Evolutionary conservation across 2,329 filamentous ascomycete genomes (phyloP).

Genomic region (Elsinoe perseae): DNA sequence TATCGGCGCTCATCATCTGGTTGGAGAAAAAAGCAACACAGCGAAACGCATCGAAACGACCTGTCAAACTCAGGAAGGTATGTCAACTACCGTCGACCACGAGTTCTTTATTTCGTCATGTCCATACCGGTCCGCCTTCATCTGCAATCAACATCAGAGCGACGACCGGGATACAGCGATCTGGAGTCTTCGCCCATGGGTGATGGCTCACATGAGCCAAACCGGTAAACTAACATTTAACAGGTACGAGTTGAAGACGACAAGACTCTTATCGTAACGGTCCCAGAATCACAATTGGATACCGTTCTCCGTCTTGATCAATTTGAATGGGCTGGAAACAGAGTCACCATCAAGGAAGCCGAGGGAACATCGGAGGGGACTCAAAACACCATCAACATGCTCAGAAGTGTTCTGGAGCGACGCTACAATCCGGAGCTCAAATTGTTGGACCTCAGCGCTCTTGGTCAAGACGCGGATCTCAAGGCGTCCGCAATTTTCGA

Average conservation of each 20-base stretch:
- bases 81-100: constrained; percentile 20
- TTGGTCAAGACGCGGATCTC: constrained; percentile 65
- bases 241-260: constrained; percentile 32
- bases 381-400: constrained; percentile 50
- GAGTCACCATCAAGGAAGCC: constrained; percentile 31
- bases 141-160: constrained; percentile 26
- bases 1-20: constrained; percentile 33
- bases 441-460: constrained; percentile 71
- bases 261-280: constrained; percentile 32
- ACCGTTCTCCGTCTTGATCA: constrained; percentile 34
- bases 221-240: constrained; percentile 22
- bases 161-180: constrained; percentile 25
- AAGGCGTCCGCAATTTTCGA: constrained; percentile 68
- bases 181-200: constrained; percentile 15
- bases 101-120: constrained; percentile 14
- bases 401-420: constrained; percentile 62
- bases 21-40: constrained; percentile 34
- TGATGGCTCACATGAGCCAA: constrained; percentile 15
- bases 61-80: constrained; percentile 34
- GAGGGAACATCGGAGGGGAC: constrained; percentile 18
- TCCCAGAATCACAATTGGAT: constrained; percentile 30
- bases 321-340: constrained; percentile 34
- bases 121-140: constrained; percentile 26
- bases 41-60: constrained; percentile 25
- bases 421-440: constrained; percentile 67